phyloP scores from a whole-genome alignment of 805 yeast species.

The Yamadazyma phyllophila region DNA sequence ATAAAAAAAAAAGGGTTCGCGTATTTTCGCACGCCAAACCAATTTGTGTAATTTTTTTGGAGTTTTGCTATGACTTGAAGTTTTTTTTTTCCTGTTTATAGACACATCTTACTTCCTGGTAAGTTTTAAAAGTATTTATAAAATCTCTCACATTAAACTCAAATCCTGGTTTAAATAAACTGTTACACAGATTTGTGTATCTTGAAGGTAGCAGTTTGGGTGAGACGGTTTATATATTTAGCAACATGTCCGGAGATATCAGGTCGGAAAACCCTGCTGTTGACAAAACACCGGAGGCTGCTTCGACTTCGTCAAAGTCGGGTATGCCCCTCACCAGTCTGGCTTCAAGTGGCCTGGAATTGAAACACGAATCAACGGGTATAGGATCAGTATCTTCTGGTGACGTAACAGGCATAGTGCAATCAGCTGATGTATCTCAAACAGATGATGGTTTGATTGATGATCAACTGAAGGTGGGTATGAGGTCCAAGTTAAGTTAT shows the following conservation, averaged over 20 bases:
- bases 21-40: neutral
- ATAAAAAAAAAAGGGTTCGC: slow-evolving; percentile 4
- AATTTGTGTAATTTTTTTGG: neutral
- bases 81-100: neutral
- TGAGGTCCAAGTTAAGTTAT: slow-evolving; percentile 24
- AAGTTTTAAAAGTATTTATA: neutral
- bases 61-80: neutral
- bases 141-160: too few relatives aligned
- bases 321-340: neutral
- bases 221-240: neutral
- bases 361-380: neutral
- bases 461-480: neutral
- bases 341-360: neutral
- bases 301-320: neutral
- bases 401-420: neutral
- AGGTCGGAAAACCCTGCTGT: neutral
- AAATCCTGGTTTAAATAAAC: too few relatives aligned
- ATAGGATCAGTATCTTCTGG: neutral
- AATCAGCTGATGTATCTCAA: neutral
- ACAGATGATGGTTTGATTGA: neutral
- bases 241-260: neutral
- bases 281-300: neutral
- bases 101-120: neutral
- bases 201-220: neutral
- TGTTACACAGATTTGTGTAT: neutral